These are phyloP conservation scores for Tricholomella constricta DNA, from an alignment of 768 basidiomycete species.

Conservation along the genomic window DNA sequence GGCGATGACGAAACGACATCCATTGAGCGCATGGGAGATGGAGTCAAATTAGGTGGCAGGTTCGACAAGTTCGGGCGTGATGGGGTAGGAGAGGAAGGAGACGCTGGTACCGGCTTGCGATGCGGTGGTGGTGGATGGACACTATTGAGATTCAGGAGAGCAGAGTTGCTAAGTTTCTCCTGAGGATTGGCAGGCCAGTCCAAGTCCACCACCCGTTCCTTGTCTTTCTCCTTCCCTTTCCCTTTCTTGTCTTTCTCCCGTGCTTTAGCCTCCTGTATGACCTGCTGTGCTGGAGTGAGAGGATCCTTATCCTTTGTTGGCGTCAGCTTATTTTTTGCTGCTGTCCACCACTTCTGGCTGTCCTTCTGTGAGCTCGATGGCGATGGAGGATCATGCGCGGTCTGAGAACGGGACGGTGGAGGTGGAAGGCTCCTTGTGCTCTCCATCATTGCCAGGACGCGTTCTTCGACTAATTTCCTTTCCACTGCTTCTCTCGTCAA, in stretches of 20 bases:
- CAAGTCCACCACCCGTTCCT: slow-evolving; percentile 58
- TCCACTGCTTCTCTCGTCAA: slow-evolving; percentile 72
- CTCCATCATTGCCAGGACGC: slow-evolving; percentile 75
- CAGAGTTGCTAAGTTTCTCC: slow-evolving; percentile 57
- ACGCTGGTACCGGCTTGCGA: slow-evolving; percentile 49
- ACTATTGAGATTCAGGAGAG: slow-evolving; percentile 54
- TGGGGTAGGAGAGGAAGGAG: slow-evolving; percentile 69
- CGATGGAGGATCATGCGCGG: slow-evolving; percentile 58
- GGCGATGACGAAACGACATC: slow-evolving; percentile 48
- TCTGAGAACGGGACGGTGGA: slow-evolving; percentile 64
- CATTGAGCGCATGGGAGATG: slow-evolving; percentile 60
- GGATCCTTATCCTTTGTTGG: slow-evolving; percentile 73
- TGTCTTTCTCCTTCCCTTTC: slow-evolving; percentile 52
- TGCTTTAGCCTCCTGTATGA: slow-evolving; percentile 73
- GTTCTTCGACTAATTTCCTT: slow-evolving; percentile 67
- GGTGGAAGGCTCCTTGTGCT: slow-evolving; percentile 48
- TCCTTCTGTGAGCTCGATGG: slow-evolving; percentile 69
- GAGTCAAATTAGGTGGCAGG: slow-evolving; percentile 58
- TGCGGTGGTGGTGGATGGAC: slow-evolving; percentile 43
- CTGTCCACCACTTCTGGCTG: slow-evolving; percentile 67
- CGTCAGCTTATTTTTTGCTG: slow-evolving; percentile 74
- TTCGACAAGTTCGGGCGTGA: slow-evolving; percentile 50
- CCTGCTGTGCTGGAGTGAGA: slow-evolving; percentile 84
- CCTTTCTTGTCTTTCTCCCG: slow-evolving; percentile 59
- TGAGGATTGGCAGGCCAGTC: slow-evolving; percentile 59